Evolutionary conservation across 176 grass and related monocot genomes (phyloP).

Genomic region (Saccharum spontaneum): DNA sequence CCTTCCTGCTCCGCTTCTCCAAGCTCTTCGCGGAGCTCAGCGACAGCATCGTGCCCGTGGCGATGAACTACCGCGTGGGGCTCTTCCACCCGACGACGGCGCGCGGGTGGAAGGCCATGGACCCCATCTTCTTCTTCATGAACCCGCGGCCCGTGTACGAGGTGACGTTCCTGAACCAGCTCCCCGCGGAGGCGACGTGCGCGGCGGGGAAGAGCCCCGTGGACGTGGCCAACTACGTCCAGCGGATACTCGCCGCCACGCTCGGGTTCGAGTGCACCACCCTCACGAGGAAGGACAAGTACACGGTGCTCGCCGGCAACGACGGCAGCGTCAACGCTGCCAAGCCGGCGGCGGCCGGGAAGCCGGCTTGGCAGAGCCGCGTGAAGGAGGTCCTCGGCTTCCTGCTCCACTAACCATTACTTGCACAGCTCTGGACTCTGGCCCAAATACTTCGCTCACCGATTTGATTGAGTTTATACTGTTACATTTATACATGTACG

Average conservation of each 20-base stretch:
- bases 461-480: conserved; percentile 8
- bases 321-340: conserved; percentile 56
- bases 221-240: conserved; percentile 95
- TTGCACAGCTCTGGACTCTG: neutral
- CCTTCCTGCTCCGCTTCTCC: conserved; percentile 87
- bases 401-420: conserved; percentile 45
- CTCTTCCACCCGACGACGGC: conserved; percentile 97
- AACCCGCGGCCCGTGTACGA: conserved; percentile 86
- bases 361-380: conserved; percentile 24
- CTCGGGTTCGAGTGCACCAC: conserved; percentile 97
- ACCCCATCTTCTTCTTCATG: conserved; percentile 99
- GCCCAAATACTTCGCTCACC: neutral
- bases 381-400: conserved; percentile 41
- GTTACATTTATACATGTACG: neutral
- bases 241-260: conserved; percentile 76
- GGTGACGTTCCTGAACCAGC: conserved; percentile 89
- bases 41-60: conserved; percentile 89
- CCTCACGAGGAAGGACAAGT: conserved; percentile 91
- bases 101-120: conserved; percentile 94
- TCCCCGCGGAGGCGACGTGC: conserved; percentile 76
- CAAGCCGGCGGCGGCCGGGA: conserved; percentile 34
- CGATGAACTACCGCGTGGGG: conserved; percentile 78
- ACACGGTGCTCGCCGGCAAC: conserved; percentile 81
- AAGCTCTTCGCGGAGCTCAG: conserved; percentile 95
- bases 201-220: conserved; percentile 64